Evolutionary conservation across 345 rosid genomes (phyloP).

Genomic region (Murraya koenigii): DNA sequence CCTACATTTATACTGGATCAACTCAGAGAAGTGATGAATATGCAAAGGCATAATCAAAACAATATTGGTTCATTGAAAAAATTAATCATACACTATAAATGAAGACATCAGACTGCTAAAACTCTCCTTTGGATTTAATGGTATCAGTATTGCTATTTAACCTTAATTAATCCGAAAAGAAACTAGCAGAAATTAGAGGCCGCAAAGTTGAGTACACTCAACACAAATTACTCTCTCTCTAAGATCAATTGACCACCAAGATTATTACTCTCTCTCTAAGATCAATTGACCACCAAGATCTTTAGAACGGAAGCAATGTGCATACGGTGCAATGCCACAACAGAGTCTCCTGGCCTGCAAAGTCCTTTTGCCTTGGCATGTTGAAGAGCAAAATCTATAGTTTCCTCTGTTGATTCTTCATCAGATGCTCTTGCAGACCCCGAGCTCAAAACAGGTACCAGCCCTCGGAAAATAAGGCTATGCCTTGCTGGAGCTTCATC

Average conservation of each 20-base stretch:
- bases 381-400: constrained; percentile 40
- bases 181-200: background rate
- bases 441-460: constrained; percentile 49
- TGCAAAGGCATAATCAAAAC: background rate
- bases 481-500: constrained; percentile 54
- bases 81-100: background rate
- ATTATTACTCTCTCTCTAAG: constrained; percentile 16
- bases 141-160: background rate
- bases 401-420: constrained; percentile 52
- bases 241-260: constrained; percentile 34
- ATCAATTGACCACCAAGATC: constrained; percentile 42
- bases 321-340: constrained; percentile 52
- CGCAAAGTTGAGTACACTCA: background rate
- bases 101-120: background rate
- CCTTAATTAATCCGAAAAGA: background rate
- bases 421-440: constrained; percentile 47
- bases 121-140: background rate
- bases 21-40: background rate
- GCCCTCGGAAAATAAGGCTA: constrained; percentile 54
- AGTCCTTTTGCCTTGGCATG: constrained; percentile 47
- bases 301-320: constrained; percentile 54
- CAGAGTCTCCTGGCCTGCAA: constrained; percentile 45
- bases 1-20: too few relatives aligned
- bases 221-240: background rate
- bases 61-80: background rate